Conservation (phyloP, 179 eudicot species). For the Carnegiea gigantea region DNA sequence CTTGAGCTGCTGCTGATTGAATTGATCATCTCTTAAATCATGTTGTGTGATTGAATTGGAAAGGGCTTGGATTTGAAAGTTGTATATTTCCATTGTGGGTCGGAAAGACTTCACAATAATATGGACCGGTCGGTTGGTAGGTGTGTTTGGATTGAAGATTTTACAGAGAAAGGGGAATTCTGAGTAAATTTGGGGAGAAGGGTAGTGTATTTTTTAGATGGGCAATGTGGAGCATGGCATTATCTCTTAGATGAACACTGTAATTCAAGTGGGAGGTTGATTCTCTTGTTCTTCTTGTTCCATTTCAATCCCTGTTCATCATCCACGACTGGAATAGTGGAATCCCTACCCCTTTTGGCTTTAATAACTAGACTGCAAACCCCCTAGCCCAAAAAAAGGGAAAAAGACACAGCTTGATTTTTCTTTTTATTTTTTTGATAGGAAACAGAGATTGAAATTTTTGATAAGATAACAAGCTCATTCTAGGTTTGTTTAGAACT, state of each 20-base stretch:
- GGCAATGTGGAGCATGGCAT: background rate
- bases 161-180: background rate
- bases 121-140: too few relatives aligned
- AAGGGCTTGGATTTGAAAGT: background rate
- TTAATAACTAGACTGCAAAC: background rate
- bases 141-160: too few relatives aligned
- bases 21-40: background rate
- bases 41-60: background rate
- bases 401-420: background rate
- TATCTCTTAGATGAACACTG: background rate
- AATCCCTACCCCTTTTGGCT: background rate
- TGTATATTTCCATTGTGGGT: too few relatives aligned
- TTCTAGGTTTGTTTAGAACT: background rate
- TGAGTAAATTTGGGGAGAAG: background rate
- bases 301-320: background rate
- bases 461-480: background rate
- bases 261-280: background rate
- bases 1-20: background rate
- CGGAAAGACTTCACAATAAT: too few relatives aligned
- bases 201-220: background rate
- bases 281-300: background rate
- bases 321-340: too few relatives aligned
- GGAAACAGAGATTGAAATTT: too few relatives aligned
- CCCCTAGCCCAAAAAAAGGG: background rate
- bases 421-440: too few relatives aligned